A percentile compares a stretch with the other conserved stretches of the same genome.
phyloP scores from a whole-genome alignment of 2,329 filamentous ascomycete genomes.

The Neonectria neomacrospora region DNA sequence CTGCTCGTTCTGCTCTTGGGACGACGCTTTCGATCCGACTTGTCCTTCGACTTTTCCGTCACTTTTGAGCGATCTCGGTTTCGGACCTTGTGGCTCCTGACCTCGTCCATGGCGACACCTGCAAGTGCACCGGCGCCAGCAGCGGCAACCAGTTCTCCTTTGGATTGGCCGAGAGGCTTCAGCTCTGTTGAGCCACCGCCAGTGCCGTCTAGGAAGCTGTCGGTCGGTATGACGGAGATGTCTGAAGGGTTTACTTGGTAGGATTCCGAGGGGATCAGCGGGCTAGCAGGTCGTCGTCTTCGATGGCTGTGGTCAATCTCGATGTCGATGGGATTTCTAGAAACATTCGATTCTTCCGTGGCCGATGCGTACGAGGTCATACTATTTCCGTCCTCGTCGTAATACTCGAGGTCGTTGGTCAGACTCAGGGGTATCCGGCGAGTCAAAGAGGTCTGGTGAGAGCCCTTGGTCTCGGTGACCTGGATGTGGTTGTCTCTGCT shows the following conservation, averaged over 20 bases:
- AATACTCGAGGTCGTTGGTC: conserved; percentile 53
- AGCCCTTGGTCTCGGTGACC: conserved; percentile 82
- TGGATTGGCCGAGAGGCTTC: conserved; percentile 56
- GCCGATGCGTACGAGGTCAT: conserved; percentile 80
- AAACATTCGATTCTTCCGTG: conserved; percentile 82
- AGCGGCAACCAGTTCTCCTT: conserved; percentile 52
- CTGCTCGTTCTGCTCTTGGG: conserved; percentile 63
- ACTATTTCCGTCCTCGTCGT: conserved; percentile 72
- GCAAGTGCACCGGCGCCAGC: conserved; percentile 50
- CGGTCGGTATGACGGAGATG: conserved; percentile 78
- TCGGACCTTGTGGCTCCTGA: conserved; percentile 58
- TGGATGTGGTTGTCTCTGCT: conserved; percentile 75
- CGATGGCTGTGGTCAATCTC: conserved; percentile 77
- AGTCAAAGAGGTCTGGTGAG: conserved; percentile 71
- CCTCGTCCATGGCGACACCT: conserved; percentile 55
- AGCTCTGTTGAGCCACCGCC: conserved; percentile 56
- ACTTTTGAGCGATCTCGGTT: conserved; percentile 56
- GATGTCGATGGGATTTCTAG: conserved; percentile 83
- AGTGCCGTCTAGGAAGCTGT: conserved; percentile 71
- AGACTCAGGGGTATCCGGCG: conserved; percentile 65
- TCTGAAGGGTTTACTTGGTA: conserved; percentile 80
- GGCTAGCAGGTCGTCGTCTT: conserved; percentile 74
- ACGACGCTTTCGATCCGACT: conserved; percentile 60
- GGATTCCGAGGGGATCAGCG: conserved; percentile 68
- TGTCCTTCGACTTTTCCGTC: conserved; percentile 57